Percentiles rank a stretch among this genome's conserved stretches.
Conservation (phyloP, 345 rosid species). For the Melaleuca quinquenervia region DNA sequence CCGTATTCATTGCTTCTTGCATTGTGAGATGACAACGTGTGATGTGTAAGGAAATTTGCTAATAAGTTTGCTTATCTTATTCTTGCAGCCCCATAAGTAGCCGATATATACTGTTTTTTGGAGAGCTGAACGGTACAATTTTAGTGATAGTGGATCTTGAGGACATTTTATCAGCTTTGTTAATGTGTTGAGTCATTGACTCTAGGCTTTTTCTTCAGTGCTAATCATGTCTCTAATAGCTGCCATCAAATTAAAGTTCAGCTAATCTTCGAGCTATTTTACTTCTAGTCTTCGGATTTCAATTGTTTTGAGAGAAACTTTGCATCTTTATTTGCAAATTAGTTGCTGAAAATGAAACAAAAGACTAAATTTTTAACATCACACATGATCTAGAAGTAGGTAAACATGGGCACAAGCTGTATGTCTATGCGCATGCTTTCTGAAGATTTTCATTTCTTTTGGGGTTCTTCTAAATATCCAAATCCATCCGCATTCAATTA, state of each 20-base stretch:
- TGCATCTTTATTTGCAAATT: background rate
- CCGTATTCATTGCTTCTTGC: background rate
- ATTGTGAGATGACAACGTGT: background rate
- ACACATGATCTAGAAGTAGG: background rate
- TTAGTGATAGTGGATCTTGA: background rate
- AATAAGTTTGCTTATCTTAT: background rate
- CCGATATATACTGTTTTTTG: background rate
- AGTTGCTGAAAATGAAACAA: background rate
- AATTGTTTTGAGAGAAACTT: background rate
- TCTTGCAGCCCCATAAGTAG: background rate
- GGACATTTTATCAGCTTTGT: background rate
- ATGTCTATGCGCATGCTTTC: background rate
- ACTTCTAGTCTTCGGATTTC: background rate
- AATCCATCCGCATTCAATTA: slow-evolving; percentile 90
- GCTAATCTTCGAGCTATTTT: background rate
- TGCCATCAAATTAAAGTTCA: background rate
- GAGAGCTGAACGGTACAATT: background rate
- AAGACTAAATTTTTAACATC: background rate
- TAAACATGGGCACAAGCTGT: background rate
- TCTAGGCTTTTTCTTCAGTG: background rate
- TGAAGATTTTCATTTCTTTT: background rate
- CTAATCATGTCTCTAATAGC: background rate
- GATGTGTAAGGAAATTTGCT: background rate
- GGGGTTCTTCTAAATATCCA: slow-evolving; percentile 52
- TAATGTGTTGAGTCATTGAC: background rate